A percentile compares a stretch with the other conserved stretches of the same genome.
These are phyloP conservation scores for Cylindrotheca closterium DNA, from an alignment of 108 stramenopile species.

Conservation along the genomic window DNA sequence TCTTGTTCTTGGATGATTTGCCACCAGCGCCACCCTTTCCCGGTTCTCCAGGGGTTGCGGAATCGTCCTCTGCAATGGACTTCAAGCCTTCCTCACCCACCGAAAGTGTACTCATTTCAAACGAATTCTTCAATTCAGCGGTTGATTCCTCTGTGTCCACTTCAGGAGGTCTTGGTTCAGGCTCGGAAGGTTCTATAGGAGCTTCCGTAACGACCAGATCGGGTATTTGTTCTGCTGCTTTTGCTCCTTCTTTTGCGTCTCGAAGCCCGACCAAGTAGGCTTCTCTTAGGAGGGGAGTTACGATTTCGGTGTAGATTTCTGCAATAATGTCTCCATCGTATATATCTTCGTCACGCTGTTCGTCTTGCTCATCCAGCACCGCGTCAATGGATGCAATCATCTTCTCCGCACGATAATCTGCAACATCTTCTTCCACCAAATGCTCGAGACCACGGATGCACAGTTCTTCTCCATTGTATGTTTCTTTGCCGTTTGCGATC, in stretches of 20 bases:
- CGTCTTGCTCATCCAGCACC: conserved; percentile 41
- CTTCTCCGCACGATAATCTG: conserved; percentile 39
- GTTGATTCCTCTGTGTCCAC: background rate
- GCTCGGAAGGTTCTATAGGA: background rate
- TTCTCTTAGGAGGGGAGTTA: conserved; percentile 25
- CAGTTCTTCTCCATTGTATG: conserved; percentile 30
- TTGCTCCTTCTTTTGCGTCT: conserved; percentile 25
- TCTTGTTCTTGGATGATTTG: background rate
- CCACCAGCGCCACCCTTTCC: background rate
- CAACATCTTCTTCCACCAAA: conserved; percentile 38
- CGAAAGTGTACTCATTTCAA: background rate
- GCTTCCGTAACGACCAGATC: conserved; percentile 4
- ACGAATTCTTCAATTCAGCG: background rate
- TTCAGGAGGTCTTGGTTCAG: conserved; percentile 3
- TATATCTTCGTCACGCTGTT: conserved; percentile 36
- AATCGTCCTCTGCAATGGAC: conserved; percentile 6
- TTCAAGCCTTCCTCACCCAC: background rate
- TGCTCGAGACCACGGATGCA: conserved; percentile 39
- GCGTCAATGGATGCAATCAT: conserved; percentile 45
- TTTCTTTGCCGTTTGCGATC: conserved; percentile 17
- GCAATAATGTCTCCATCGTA: conserved; percentile 35
- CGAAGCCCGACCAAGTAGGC: conserved; percentile 28
- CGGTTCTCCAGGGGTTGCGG: background rate
- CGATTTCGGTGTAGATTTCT: conserved; percentile 32
- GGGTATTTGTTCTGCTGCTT: conserved; percentile 15